A percentile compares a stretch with the other conserved stretches of the same genome.
These are phyloP conservation scores for Melanomma pulvis-pyrius DNA, from an alignment of 495 filamentous ascomycete species.

Conservation along the genomic window DNA sequence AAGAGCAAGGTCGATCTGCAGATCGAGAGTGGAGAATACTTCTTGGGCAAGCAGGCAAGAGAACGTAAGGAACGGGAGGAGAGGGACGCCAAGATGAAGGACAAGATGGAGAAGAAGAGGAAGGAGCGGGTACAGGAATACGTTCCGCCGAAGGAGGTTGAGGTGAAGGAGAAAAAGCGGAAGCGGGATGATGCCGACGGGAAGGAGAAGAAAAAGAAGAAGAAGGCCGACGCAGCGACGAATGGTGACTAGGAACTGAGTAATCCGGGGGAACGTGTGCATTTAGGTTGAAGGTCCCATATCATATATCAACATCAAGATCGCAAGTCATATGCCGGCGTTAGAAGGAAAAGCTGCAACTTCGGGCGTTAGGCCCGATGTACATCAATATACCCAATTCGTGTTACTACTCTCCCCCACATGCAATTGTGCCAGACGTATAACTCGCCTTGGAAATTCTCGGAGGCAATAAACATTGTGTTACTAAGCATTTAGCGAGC, in stretches of 20 bases:
- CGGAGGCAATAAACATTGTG: background rate
- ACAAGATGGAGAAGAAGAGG: slow-evolving; percentile 87
- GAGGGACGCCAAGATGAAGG: slow-evolving; percentile 75
- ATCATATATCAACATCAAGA: no score
- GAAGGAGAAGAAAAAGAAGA: slow-evolving; percentile 45
- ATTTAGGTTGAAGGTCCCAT: background rate
- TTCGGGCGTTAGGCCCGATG: no score
- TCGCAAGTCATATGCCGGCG: no score
- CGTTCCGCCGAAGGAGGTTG: slow-evolving; percentile 76
- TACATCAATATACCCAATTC: slow-evolving; percentile 18
- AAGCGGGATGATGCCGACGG: slow-evolving; percentile 59
- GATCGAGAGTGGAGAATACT: slow-evolving; percentile 98
- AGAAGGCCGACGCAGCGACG: slow-evolving; percentile 13
- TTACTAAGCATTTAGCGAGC: slow-evolving; percentile 13
- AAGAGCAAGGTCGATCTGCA: slow-evolving; percentile 98
- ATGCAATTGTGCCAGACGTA: background rate
- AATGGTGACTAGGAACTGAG: slow-evolving; percentile 2
- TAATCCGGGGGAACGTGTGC: background rate
- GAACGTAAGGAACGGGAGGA: slow-evolving; percentile 78
- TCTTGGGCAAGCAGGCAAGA: slow-evolving; percentile 88
- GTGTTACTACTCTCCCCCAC: background rate
- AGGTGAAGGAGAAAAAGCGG: slow-evolving; percentile 55
- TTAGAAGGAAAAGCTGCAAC: no score
- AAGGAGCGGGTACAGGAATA: slow-evolving; percentile 82
- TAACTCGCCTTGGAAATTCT: no score